Conservation (phyloP, 148 eudicot species). For the Silene uniflora region DNA sequence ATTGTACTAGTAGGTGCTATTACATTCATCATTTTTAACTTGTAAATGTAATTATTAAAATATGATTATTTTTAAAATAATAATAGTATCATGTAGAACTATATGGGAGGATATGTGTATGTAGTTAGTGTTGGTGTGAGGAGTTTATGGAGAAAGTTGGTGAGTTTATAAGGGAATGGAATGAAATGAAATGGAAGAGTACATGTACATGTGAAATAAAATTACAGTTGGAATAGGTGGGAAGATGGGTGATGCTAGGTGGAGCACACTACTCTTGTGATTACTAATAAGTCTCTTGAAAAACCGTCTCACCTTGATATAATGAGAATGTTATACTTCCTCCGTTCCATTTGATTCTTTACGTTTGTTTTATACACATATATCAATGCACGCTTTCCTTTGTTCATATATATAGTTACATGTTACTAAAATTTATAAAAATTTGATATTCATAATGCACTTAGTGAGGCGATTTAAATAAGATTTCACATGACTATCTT, state of each 20-base stretch:
- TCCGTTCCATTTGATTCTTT: too few species aligned
- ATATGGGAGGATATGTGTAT: too few species aligned
- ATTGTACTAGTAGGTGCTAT: conserved; percentile 1
- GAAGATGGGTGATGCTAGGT: conserved; percentile 10
- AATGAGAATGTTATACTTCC: too few species aligned
- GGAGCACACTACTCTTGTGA: background rate
- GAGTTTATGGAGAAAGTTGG: conserved; percentile 13
- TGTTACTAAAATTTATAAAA: too few species aligned
- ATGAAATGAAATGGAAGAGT: background rate
- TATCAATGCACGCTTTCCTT: too few species aligned
- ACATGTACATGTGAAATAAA: background rate
- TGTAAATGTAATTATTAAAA: background rate
- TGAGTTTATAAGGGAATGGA: background rate
- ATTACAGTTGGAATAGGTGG: conserved; percentile 22
- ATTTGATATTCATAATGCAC: too few species aligned
- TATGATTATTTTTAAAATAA: background rate
- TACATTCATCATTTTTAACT: conserved; percentile 18
- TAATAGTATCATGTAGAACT: background rate
- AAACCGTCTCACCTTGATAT: background rate
- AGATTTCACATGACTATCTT: too few species aligned
- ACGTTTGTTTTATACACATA: too few species aligned
- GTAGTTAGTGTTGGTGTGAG: background rate
- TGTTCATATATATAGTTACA: too few species aligned
- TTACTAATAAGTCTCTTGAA: too few species aligned
- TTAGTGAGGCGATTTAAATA: too few species aligned